phyloP scores from a whole-genome alignment of 495 filamentous ascomycete species.

The Amorphotheca resinae region DNA sequence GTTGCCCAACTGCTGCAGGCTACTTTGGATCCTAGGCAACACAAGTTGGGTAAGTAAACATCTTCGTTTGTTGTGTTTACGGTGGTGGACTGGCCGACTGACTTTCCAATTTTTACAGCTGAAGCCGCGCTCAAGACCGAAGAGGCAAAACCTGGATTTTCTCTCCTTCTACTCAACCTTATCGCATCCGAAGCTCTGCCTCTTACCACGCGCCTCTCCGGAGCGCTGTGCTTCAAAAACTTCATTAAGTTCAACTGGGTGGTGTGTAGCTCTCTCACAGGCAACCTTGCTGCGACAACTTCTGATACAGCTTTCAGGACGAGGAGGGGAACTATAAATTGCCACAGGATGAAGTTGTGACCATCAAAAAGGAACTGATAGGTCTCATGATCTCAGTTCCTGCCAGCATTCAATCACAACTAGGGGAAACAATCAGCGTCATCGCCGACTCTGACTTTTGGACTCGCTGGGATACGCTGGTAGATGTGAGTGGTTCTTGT shows the following conservation, averaged over 20 bases:
- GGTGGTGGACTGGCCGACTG: no score
- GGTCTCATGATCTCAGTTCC: constrained; percentile 92
- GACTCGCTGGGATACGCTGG: constrained; percentile 85
- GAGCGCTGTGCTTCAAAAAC: constrained; percentile 96
- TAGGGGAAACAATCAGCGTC: constrained; percentile 90
- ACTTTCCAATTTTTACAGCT: no score
- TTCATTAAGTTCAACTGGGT: constrained; percentile 87
- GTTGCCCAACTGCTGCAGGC: constrained; percentile 72
- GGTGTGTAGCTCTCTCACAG: constrained; percentile 27
- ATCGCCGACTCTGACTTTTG: constrained; percentile 98
- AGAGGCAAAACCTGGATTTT: constrained; percentile 71
- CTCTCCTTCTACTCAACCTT: constrained; percentile 77
- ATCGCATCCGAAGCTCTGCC: constrained; percentile 60
- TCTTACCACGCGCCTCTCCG: constrained; percentile 70
- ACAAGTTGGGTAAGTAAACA: constrained; percentile 60
- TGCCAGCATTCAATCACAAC: constrained; percentile 72
- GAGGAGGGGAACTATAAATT: constrained; percentile 89
- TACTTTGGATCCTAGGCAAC: constrained; percentile 71
- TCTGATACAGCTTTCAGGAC: constrained; percentile 37
- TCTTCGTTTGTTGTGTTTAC: not conserved
- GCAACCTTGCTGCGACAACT: constrained; percentile 3
- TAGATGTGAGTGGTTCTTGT: constrained; percentile 47
- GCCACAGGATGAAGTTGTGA: constrained; percentile 59
- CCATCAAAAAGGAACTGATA: constrained; percentile 89
- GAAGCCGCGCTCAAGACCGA: constrained; percentile 63